Conservation (phyloP, 164 flowering plant species). For the Vitis amurensis region DNA sequence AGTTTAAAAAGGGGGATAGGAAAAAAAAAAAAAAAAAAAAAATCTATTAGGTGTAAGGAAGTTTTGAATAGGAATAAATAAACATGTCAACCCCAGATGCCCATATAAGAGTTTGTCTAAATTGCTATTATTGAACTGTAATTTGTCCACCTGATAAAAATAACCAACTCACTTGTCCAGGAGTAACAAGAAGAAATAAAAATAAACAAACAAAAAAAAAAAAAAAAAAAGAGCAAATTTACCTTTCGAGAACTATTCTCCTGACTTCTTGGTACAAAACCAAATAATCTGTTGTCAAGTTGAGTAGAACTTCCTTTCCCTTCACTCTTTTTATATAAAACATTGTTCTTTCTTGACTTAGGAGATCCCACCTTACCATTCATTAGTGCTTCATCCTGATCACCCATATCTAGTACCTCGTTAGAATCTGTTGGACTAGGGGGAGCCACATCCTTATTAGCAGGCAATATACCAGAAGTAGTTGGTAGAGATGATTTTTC, state of each 20-base stretch:
- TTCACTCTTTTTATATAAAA: slow-evolving; percentile 33
- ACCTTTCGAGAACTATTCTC: slow-evolving; percentile 59
- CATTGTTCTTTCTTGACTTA: slow-evolving; percentile 37
- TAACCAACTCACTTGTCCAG: background rate
- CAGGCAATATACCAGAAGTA: slow-evolving; percentile 35
- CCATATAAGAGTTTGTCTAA: too few species aligned
- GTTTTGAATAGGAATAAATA: background rate
- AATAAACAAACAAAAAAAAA: background rate
- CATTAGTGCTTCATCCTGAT: slow-evolving; percentile 28
- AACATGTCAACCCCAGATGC: background rate
- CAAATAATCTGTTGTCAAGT: slow-evolving; percentile 31
- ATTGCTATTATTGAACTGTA: background rate
- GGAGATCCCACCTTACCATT: slow-evolving; percentile 49
- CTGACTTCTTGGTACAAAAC: slow-evolving; percentile 37
- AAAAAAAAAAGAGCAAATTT: slow-evolving; percentile 5
- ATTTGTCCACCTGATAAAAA: background rate
- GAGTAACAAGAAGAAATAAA: background rate
- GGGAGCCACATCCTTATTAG: slow-evolving; percentile 26
- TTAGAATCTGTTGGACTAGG: slow-evolving; percentile 21
- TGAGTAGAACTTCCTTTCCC: slow-evolving; percentile 35
- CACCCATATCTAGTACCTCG: slow-evolving; percentile 26
- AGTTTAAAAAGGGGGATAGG: background rate
- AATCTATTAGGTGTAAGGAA: background rate
- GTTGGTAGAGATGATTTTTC: slow-evolving; percentile 39
- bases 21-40: background rate